Conservation (phyloP, 148 eudicot species). For the Hydrangea macrophylla region DNA sequence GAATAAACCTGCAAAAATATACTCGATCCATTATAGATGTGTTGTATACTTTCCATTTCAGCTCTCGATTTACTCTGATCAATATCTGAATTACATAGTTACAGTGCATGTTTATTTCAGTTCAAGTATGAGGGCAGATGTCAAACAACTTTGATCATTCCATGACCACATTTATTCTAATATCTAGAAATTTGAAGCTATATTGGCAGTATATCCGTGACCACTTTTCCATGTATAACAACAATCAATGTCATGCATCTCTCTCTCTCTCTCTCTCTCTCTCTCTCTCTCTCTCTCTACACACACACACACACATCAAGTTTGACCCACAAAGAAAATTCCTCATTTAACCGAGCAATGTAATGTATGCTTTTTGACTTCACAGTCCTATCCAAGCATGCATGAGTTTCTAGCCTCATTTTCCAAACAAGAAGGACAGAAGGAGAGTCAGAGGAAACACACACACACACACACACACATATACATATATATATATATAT, state of each 20-base stretch:
- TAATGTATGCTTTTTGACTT: background rate
- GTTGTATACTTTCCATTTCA: too few species aligned
- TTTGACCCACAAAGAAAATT: background rate
- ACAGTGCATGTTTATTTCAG: slow-evolving; percentile 5
- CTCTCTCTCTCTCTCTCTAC: background rate
- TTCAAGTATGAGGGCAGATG: background rate
- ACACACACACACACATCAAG: background rate
- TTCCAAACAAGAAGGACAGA: too few species aligned
- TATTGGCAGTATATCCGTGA: background rate
- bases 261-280: background rate
- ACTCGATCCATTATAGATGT: too few species aligned
- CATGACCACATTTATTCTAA: too few species aligned
- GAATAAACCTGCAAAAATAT: slow-evolving; percentile 19
- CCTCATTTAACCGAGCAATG: too few species aligned
- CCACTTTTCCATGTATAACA: slow-evolving; percentile 1
- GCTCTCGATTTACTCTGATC: too few species aligned
- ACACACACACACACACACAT: too few species aligned
- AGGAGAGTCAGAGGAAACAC: background rate
- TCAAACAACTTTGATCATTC: background rate
- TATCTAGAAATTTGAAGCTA: background rate
- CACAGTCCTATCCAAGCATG: background rate
- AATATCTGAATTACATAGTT: too few species aligned
- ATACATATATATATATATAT: too few species aligned
- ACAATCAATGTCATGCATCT: background rate
- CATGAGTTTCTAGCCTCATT: background rate